Base-by-base conservation (phyloP, 2,329 filamentous ascomycete species). In the Aureobasidium uvarum region DNA sequence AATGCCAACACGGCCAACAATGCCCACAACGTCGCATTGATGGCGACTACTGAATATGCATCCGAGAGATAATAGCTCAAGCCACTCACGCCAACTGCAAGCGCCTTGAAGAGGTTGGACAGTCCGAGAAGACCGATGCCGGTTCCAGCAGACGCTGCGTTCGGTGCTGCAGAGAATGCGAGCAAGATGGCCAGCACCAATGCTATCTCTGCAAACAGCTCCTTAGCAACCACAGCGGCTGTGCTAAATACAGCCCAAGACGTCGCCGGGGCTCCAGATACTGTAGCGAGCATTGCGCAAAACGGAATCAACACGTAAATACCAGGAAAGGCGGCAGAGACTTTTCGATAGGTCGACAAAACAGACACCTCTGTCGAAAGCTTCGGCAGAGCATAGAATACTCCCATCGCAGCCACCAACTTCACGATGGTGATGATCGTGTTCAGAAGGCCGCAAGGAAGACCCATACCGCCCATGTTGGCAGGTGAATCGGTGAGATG, bases 121-220 rank as follows among this genome's bases (percentile, higher is more conserved):
- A 80, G 73, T 65, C 80, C 80, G 71, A 81, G 77, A 70, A 81
- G 75, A n/a, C 80, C 80, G 52, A 81, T 77, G 6, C 81, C 76
- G 20, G 79, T 80, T 45, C 80, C 80, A 6, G 80, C 77, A 0
- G 78, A 80, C 59, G 76, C 78, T 5, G 79, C 78, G 65, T 81
- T 80, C 0, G 80, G 80, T 5, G 79, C 78, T 1, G 79, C 79
- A 68, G 80, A 81, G 64, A 81, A 76, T 2, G 81, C 76, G n/a
- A 82, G 77, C 10, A 81, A 73, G 0, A 77, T 72, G 10, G 81
- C 78, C 13, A 81, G 72, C 13, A 80, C 78, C 13, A 77, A 74
- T 8, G 79, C 77, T 14, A 76, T 72, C 31, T 76, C 74, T 10
- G 77, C 74, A n/a, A 81, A 74, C 4, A 75, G 71, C 41, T 80